A percentile compares a stretch with the other conserved stretches of the same genome.
These are phyloP conservation scores for Leptographium flavum DNA, from an alignment of 2,329 filamentous ascomycete genomes.

Conservation along the genomic window DNA sequence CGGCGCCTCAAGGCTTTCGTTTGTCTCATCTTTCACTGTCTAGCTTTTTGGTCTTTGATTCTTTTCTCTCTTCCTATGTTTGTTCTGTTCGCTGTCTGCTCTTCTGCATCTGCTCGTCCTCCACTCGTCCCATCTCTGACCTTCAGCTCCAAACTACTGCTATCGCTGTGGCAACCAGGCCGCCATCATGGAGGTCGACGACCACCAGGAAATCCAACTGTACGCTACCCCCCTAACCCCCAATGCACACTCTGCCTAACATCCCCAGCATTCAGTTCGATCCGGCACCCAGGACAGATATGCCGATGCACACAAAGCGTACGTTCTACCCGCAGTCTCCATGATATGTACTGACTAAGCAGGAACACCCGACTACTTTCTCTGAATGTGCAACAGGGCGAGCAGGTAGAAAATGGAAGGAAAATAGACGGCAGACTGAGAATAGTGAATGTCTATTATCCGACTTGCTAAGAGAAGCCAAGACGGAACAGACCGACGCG, in stretches of 20 bases:
- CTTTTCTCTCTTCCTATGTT: background rate
- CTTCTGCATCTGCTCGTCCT: background rate
- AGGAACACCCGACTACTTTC: constrained; percentile 2
- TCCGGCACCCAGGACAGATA: background rate
- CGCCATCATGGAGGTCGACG: constrained; percentile 1
- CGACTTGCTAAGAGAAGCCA: no score
- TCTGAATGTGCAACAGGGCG: background rate
- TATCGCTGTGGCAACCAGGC: constrained; percentile 1
- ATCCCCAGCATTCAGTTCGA: background rate
- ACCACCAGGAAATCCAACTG: background rate
- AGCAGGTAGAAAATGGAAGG: no score
- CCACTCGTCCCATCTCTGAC: background rate
- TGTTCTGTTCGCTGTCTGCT: no score
- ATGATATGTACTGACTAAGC: background rate
- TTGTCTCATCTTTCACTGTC: no score
- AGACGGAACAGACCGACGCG: no score
- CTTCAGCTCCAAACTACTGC: background rate
- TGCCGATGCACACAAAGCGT: background rate
- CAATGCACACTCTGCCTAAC: no score
- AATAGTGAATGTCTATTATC: no score
- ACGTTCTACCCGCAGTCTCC: background rate
- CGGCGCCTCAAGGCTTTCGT: no score
- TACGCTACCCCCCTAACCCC: no score
- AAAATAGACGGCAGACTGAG: no score
- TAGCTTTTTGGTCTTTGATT: no score